Base-by-base conservation (phyloP, 2,329 filamentous ascomycete species). In the Calonectria hongkongensis region DNA sequence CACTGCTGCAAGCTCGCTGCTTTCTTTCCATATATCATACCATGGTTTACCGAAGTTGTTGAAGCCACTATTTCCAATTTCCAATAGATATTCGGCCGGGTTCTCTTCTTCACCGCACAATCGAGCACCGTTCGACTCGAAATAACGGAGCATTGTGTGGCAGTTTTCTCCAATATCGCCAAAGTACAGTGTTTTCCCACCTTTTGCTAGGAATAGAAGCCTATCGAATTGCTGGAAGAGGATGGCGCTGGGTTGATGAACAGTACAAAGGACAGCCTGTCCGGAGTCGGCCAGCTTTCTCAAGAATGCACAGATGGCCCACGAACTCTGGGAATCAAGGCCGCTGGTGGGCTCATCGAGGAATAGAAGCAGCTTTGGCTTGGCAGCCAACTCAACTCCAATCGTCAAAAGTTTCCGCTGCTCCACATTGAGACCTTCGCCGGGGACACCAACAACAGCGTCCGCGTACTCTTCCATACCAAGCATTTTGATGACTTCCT, bases 71-170 rank as follows among this genome's bases (percentile, higher is more conserved):
- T 87, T 87, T 66, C 87, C 86, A 18, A 88, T 82, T 75, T 90
- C 87, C 8, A 95, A 87, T 91, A 95, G 94, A 85, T 91, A 95
- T 83, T 95, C 94, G 1, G 94, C 94, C 0, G 94, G 93, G 76
- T 95, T 95, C 73, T 93, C 92, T 0, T 91, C 87, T 2, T 87
- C 82, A 10, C 86, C 87, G 71, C 93, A 94, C 56, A 85, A 83
- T 3, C 89, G 86, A 1, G 90, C 92, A 5, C 93, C 93, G 68
- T 93, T 89, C 13, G 82, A 79, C 79, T 92, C 90, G 71, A 96
- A 95, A 81, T 93, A 93, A 48, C 86, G 84, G 1, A 91, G 86
- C 63, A 94, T 82, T 0, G 85, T 90, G 3, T 84, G 83, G 0
- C 91, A 92, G 74, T 92, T 88, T 0, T 88, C 78, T 0, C 92